These are phyloP conservation scores for Paramecium bursaria DNA, from an alignment of 73 alveolate species.

Conservation along the genomic window DNA sequence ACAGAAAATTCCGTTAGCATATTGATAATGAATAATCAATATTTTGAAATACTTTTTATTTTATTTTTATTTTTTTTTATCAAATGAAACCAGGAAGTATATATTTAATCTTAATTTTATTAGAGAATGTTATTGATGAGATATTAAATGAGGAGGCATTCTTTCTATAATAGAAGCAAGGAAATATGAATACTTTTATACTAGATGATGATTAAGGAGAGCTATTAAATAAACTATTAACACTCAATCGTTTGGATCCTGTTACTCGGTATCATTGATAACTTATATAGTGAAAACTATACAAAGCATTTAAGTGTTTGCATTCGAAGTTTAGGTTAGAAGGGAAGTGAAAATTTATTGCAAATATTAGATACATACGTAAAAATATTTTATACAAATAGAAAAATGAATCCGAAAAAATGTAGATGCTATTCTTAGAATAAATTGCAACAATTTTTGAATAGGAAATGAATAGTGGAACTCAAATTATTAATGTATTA, in stretches of 20 bases:
- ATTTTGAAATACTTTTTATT: too few species aligned
- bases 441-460: conserved; percentile 18
- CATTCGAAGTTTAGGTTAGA: conserved; percentile 27
- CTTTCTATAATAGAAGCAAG: conserved; percentile 30
- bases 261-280: too few species aligned
- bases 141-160: conserved; percentile 56
- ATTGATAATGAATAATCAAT: too few species aligned
- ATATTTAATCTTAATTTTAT: too few species aligned
- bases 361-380: conserved; percentile 32
- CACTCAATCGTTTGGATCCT: background rate
- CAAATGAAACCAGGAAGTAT: too few species aligned
- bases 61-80: too few species aligned
- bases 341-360: conserved; percentile 4
- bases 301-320: conserved; percentile 44
- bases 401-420: conserved; percentile 41
- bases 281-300: conserved; percentile 43
- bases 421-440: conserved; percentile 21
- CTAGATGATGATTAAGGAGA: conserved; percentile 48
- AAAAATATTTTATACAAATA: background rate
- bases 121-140: conserved; percentile 11
- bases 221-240: conserved; percentile 4
- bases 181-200: conserved; percentile 39
- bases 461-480: too few species aligned
- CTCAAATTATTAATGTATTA: background rate
- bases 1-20: conserved; percentile 70